These are phyloP conservation scores for Ogataea dorogensis DNA, from an alignment of 805 yeast species.

Conservation along the genomic window DNA sequence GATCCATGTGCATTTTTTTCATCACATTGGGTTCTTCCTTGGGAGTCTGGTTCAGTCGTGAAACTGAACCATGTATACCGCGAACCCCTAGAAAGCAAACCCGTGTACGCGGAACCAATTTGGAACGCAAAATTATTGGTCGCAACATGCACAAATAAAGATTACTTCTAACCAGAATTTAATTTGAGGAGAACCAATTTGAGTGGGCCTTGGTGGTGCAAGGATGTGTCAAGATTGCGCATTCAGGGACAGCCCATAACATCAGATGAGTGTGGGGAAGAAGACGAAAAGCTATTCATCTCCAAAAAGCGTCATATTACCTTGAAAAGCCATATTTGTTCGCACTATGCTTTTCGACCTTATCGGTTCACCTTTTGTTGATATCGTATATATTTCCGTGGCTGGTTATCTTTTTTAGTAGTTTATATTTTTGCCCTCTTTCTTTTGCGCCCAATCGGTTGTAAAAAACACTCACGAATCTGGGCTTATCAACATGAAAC, in stretches of 20 bases:
- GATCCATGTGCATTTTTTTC: conserved; percentile 2
- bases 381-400: neutral
- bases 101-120: neutral
- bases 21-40: neutral
- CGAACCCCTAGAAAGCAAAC: neutral
- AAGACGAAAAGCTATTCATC: too few species aligned
- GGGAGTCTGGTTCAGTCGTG: neutral
- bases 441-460: conserved; percentile 1
- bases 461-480: neutral
- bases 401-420: conserved; percentile 13
- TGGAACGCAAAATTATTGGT: neutral
- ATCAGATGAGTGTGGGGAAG: too few species aligned
- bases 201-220: conserved; percentile 2
- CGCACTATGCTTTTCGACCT: conserved; percentile 2
- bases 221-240: conserved; percentile 1
- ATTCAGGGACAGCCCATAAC: too few species aligned
- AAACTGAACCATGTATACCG: neutral
- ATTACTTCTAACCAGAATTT: too few species aligned
- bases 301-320: too few species aligned
- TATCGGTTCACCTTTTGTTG: too few species aligned
- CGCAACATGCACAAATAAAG: conserved; percentile 1
- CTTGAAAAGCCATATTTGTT: conserved; percentile 1
- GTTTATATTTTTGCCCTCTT: conserved; percentile 3
- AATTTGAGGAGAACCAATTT: too few species aligned
- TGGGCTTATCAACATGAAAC: conserved; percentile 2